phyloP scores from a whole-genome alignment of 768 basidiomycete genomes.

The Leccinum uliginosum region DNA sequence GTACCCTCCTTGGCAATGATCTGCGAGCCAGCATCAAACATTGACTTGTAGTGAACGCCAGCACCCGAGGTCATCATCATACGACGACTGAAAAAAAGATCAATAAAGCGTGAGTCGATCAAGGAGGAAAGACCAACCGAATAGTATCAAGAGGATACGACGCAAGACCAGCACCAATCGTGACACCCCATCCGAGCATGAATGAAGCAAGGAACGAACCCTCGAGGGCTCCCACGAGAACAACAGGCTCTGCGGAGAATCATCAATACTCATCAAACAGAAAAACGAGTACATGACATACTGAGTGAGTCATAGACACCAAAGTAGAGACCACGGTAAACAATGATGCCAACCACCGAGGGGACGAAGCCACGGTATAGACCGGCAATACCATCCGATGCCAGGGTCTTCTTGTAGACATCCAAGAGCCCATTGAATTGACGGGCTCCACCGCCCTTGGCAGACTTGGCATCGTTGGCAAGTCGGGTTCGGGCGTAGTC shows the following conservation, averaged over 20 bases:
- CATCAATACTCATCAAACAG: conserved; percentile 23
- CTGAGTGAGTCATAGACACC: conserved; percentile 95
- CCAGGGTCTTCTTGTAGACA: conserved; percentile 96
- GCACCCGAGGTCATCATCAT: conserved; percentile 99
- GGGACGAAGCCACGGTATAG: conserved; percentile 99
- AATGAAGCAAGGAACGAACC: conserved; percentile 98
- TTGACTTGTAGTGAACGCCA: conserved; percentile 95
- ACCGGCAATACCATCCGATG: conserved; percentile 95
- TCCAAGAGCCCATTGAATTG: conserved; percentile 99
- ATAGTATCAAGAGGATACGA: conserved; percentile 94
- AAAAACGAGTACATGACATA: conserved; percentile 40
- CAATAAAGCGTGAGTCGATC: neutral
- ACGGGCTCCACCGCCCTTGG: conserved; percentile 87
- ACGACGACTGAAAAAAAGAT: conserved; percentile 72
- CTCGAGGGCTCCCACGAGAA: conserved; percentile 92
- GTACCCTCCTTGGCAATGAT: conserved; percentile 94
- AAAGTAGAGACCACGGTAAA: conserved; percentile 99
- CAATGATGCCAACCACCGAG: conserved; percentile 98
- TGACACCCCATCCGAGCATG: conserved; percentile 97
- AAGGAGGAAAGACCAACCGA: conserved; percentile 41
- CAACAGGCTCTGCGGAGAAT: conserved; percentile 73
- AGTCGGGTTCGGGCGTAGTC: conserved; percentile 99
- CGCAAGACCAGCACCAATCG: conserved; percentile 98
- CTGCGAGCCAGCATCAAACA: conserved; percentile 95
- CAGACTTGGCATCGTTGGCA: conserved; percentile 95